phyloP scores from a whole-genome alignment of 2,329 filamentous ascomycete species.

The Fusarium humuli region DNA sequence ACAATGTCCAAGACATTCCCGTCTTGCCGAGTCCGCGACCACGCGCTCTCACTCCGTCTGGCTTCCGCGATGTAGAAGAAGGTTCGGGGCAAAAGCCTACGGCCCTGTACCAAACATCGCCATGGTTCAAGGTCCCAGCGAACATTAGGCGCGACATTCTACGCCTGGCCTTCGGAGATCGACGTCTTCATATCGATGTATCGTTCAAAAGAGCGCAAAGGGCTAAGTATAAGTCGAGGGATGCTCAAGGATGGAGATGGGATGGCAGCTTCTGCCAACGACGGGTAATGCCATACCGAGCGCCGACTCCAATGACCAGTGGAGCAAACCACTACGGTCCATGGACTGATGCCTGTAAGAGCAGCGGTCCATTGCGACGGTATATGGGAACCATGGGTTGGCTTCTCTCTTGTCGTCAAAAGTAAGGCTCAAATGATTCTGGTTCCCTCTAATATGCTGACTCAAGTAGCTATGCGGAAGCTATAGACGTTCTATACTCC shows the following conservation, averaged over 20 bases:
- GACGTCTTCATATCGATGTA: neutral
- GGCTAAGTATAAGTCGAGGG: neutral
- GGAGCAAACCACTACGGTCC: neutral
- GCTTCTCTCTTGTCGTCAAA: conserved; percentile 12
- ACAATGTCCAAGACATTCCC: neutral
- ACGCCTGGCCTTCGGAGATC: neutral
- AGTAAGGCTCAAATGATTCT: neutral
- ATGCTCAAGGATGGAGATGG: neutral
- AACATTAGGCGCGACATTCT: neutral
- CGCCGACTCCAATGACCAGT: too few species aligned
- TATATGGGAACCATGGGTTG: neutral
- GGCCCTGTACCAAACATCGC: neutral
- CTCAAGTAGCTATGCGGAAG: neutral
- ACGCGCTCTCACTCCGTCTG: neutral
- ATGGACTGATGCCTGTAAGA: neutral
- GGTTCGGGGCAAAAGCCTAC: rapidly evolving
- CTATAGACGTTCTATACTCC: conserved; percentile 2
- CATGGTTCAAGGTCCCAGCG: conserved; percentile 2
- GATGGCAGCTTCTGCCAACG: neutral
- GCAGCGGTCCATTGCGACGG: too few species aligned
- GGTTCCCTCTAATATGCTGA: neutral
- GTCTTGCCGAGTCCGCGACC: neutral
- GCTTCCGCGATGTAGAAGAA: neutral
- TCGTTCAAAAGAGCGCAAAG: neutral
- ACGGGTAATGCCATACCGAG: neutral